Base-by-base conservation (phyloP, 129 eudicot species). In the Chrysanthemum makinoi region DNA sequence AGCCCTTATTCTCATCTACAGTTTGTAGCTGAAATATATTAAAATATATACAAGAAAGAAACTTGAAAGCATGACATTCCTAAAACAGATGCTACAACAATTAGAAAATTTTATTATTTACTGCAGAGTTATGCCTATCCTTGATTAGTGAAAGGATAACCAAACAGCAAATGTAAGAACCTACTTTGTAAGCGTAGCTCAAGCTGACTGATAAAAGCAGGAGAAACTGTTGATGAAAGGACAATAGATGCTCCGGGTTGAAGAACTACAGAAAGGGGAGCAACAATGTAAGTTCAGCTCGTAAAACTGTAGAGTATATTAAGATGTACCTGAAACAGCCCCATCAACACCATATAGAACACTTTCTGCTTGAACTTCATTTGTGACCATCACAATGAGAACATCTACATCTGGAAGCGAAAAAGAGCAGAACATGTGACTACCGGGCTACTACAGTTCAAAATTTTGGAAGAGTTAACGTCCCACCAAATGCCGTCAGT, bases 221-320 rank as follows among this genome's bases (percentile, higher is more conserved):
- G 99, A 69, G 99, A 95, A 80, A 95, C 97, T 28, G 99, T 95
- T 66, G 99, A 95, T 66, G 97, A 95, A 62, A 95, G 89, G 59
- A 95, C 67, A 60, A 95, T 71, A 66, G 97, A 79, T 75, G 97
- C 89, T 77, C 99, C 99, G 47, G 84, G 68, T 64, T 85, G 88
- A 66, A 95, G 97, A 66, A 73, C 96, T 95, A 70, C 78, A 82
- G 44, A 75, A 74, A 54, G 76, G 14, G 67, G 10, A 75, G 58
- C 70, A 72, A 69, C 19, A 52, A 82, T 33, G 58, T 79, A 24
- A 84, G 83, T 70, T 69, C 51, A 46, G 70, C 57, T 53, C 68
- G 7, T 10, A 71, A 13, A 65, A 48, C 48, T 46, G 64, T 66
- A 69, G 46, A 17, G 49, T 64, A 2, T 33, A 30, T 70, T 14